A percentile compares a stretch with the other conserved stretches of the same genome.
Evolutionary conservation across 2,329 filamentous ascomycete genomes (phyloP).

Genomic region (Talaromyces sp.): DNA sequence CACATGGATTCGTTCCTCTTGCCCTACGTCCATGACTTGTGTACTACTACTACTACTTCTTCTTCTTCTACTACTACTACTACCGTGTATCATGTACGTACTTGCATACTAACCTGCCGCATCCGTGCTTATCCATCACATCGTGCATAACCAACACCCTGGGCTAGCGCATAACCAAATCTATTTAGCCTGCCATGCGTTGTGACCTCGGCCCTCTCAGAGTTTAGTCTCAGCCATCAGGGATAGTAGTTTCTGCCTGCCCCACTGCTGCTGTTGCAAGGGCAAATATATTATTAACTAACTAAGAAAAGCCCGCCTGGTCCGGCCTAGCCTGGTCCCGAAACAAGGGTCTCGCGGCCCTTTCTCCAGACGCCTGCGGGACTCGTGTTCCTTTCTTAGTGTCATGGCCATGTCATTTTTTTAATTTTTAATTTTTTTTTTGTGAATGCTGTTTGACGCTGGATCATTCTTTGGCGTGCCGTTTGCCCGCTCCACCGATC

Average conservation of each 20-base stretch:
- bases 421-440: neutral
- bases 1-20: too few species aligned
- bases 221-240: neutral
- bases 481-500: conserved; percentile 29
- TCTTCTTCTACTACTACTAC: too few species aligned
- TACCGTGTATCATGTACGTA: neutral
- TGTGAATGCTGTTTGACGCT: neutral
- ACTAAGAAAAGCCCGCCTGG: neutral
- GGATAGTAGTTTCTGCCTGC: neutral
- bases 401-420: conserved; percentile 36
- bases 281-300: neutral
- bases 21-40: too few species aligned
- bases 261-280: neutral
- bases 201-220: neutral
- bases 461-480: conserved; percentile 19
- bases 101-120: neutral
- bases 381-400: conserved; percentile 25
- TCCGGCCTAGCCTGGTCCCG: conserved; percentile 8
- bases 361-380: conserved; percentile 6
- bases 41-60: too few species aligned
- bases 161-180: neutral
- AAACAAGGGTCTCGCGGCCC: conserved; percentile 14
- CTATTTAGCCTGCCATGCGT: neutral
- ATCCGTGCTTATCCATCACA: neutral
- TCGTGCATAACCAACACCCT: neutral